Conservation (phyloP, 371 early-diverging fungal species). For the Dinochytrium kinnereticum region DNA sequence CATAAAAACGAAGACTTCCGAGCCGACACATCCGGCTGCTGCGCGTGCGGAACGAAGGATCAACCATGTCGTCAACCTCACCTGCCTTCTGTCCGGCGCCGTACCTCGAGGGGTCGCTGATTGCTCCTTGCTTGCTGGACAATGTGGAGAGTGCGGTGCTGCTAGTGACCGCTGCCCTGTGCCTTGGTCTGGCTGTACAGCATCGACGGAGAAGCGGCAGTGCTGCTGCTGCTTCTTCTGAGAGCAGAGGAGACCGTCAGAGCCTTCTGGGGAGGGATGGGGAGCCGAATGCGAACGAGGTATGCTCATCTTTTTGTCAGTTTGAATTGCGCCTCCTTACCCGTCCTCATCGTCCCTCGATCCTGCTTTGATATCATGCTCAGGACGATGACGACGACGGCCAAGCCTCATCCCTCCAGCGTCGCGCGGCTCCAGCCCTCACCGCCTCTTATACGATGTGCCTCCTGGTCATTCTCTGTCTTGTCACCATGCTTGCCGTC, state of each 20-base stretch:
- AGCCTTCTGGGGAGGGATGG: not conserved
- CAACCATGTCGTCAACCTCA: not conserved
- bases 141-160: slow-evolving; percentile 13
- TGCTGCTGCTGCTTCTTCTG: slow-evolving; percentile 16
- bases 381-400: not conserved
- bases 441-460: not conserved
- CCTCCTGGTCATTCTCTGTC: slow-evolving; percentile 16
- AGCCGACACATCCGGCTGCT: too few species aligned
- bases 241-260: not conserved
- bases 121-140: slow-evolving; percentile 33
- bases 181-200: not conserved
- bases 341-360: not conserved
- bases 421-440: not conserved
- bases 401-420: not conserved
- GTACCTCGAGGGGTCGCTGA: slow-evolving; percentile 1
- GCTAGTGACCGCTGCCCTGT: slow-evolving; percentile 13
- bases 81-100: slow-evolving; percentile 29
- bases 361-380: not conserved
- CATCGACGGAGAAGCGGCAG: not conserved
- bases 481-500: slow-evolving; percentile 22
- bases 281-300: not conserved
- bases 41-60: too few species aligned
- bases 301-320: not conserved
- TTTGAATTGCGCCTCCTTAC: not conserved
- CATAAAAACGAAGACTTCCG: too few species aligned